Percentiles rank a stretch among this genome's conserved stretches.
Evolutionary conservation across 2,329 filamentous ascomycete genomes (phyloP).

Genomic region (Blastomyces percursus): DNA sequence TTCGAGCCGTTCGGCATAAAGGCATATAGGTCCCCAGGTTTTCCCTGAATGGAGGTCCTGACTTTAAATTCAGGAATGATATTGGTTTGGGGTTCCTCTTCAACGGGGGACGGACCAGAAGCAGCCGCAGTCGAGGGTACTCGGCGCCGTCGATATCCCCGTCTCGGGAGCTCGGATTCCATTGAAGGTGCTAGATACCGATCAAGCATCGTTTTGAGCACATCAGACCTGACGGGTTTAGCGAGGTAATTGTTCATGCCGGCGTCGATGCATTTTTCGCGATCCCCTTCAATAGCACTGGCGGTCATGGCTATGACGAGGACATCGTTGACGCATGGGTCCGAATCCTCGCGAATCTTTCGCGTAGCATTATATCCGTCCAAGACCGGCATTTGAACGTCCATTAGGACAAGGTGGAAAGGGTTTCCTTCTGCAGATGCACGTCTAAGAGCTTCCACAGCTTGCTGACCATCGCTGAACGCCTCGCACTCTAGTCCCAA

Average conservation of each 20-base stretch:
- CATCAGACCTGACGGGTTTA: constrained; percentile 83
- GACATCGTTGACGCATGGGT: constrained; percentile 66
- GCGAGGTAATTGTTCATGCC: constrained; percentile 98
- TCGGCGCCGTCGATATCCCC: neutral
- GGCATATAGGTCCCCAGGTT: neutral
- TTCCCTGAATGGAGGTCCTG: neutral
- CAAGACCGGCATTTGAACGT: constrained; percentile 89
- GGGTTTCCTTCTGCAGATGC: constrained; percentile 61
- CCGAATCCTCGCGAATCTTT: constrained; percentile 63
- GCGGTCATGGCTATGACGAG: constrained; percentile 98
- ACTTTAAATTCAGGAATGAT: neutral
- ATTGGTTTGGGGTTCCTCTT: neutral
- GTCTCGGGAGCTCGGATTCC: constrained; percentile 14
- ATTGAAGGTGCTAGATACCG: constrained; percentile 47
- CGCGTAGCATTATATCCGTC: constrained; percentile 89
- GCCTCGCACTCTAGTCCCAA: constrained; percentile 80
- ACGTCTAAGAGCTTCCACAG: constrained; percentile 70
- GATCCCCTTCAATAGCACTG: constrained; percentile 83
- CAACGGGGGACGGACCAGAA: neutral
- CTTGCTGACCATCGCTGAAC: constrained; percentile 80
- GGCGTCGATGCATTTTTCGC: constrained; percentile 88
- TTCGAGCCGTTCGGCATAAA: constrained; percentile 2
- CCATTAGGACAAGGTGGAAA: constrained; percentile 89
- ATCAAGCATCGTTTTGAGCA: constrained; percentile 73
- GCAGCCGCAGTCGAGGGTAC: neutral